phyloP scores from a whole-genome alignment of 2,329 filamentous ascomycete genomes.

The Aspergillus aculeatus region DNA sequence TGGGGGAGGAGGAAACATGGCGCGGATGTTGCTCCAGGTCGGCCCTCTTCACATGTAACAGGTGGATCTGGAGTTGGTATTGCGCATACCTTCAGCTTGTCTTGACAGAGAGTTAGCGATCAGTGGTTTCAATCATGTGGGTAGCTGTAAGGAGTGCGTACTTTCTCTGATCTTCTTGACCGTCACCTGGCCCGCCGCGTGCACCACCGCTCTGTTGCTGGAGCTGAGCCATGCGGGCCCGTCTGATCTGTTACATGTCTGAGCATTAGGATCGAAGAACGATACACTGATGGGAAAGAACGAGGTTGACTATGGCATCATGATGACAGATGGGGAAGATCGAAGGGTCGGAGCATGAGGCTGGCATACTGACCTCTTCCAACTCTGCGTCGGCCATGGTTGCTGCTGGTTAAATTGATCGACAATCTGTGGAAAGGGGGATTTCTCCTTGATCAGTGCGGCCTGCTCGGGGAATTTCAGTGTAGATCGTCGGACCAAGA shows the following conservation, averaged over 20 bases:
- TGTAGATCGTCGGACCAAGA: neutral
- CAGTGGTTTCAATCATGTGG: neutral
- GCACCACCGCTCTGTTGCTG: constrained; percentile 63
- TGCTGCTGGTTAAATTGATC: neutral
- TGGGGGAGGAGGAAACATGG: neutral
- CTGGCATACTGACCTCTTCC: constrained; percentile 52
- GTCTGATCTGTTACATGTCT: constrained; percentile 66
- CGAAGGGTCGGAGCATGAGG: neutral
- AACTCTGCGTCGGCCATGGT: constrained; percentile 65
- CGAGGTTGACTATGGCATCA: neutral
- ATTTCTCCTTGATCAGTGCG: neutral
- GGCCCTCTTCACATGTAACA: neutral
- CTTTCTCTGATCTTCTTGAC: constrained; percentile 65
- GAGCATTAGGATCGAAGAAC: constrained; percentile 6
- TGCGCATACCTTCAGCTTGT: constrained; percentile 34
- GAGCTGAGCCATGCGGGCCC: constrained; percentile 89
- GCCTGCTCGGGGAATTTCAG: neutral
- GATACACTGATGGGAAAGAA: neutral
- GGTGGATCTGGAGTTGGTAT: neutral
- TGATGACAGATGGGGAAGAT: neutral
- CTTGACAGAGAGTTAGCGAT: constrained; percentile 15
- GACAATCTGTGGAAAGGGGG: neutral
- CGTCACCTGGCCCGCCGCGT: constrained; percentile 50
- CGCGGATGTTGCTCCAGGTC: neutral
- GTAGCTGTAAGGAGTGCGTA: constrained; percentile 28